These are phyloP conservation scores for Kwoniella sp. DNA, from an alignment of 768 basidiomycete genomes.

Conservation along the genomic window DNA sequence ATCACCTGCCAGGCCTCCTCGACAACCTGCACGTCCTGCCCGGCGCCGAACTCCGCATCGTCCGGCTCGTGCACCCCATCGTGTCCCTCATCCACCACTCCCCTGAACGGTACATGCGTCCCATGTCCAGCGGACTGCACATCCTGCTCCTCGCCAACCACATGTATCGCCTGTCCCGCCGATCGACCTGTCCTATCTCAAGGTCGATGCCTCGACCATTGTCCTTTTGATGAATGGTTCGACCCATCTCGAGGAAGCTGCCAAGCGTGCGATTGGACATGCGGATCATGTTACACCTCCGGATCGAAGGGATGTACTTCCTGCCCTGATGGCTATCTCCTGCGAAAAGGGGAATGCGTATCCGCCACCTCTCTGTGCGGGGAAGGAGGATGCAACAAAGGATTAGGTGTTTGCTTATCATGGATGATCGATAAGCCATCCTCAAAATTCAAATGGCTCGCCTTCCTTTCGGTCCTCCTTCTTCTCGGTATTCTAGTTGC, in stretches of 20 bases:
- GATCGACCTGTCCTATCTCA: slow-evolving; percentile 34
- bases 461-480: slow-evolving; percentile 23
- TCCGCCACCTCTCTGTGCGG: slow-evolving; percentile 24
- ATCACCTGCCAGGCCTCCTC: slow-evolving; percentile 38
- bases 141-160: slow-evolving; percentile 38
- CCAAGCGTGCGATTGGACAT: slow-evolving; percentile 38
- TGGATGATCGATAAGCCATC: slow-evolving; percentile 23
- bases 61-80: slow-evolving; percentile 34
- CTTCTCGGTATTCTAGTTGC: slow-evolving; percentile 16
- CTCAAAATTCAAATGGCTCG: slow-evolving; percentile 26
- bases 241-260: slow-evolving; percentile 35
- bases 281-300: slow-evolving; percentile 38
- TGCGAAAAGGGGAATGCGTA: slow-evolving; percentile 39
- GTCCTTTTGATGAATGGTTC: slow-evolving; percentile 40
- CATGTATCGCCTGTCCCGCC: slow-evolving; percentile 41
- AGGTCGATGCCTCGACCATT: slow-evolving; percentile 43
- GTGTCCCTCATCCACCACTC: slow-evolving; percentile 40
- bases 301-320: slow-evolving; percentile 33
- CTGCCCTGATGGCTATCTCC: slow-evolving; percentile 41
- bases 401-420: slow-evolving; percentile 36
- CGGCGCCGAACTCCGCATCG: slow-evolving; percentile 29
- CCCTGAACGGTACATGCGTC: slow-evolving; percentile 38
- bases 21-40: slow-evolving; percentile 45
- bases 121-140: slow-evolving; percentile 46
- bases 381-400: slow-evolving; percentile 23